Base-by-base conservation (phyloP, 202 grass and related monocot genomes). In the Musa balbisiana region DNA sequence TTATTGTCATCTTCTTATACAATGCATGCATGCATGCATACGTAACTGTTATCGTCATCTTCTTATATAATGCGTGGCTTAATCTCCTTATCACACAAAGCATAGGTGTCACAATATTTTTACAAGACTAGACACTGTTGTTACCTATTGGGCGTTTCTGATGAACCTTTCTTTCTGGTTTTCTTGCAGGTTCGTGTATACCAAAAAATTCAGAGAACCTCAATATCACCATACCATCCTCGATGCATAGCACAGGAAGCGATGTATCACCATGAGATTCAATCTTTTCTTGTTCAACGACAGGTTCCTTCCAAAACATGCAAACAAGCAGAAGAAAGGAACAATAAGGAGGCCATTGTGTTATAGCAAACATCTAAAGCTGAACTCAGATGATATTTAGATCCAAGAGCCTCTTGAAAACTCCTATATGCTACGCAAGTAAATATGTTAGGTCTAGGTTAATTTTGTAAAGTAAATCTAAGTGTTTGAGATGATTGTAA, bases 151-250 rank as follows among this genome's bases (percentile, higher is more conserved):
- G 62, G 27, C 55, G 75, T 55, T 82, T 89, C 72, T 84, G 86
- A 73, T 81, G 85, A 78, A 87, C 79, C 23, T 84, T 93, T 72
- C 80, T 91, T 67, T 76, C 52, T 67, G 55, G 71, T 83, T 88
- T 92, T 84, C 80, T 93, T 78, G 76, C 58, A 87, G 88, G 83
- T 53, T 89, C 94, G 67, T 89, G 86, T 22, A 79, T 76, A 75
- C 94, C 90, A 86, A 98, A 98, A 79, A 98, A 91, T 85, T 98
- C 94, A 81, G 94, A 89, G 82, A 98, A 98, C 77, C 69, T 98
- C 79, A 98, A 80, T 71, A 98, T 93, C 52, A 84, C 88, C 51
- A 64, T 79, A 51, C 90, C 94, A 83, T 91, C 85, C 68, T 98
- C 90, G 74, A 91, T 76, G 79, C 85, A 98, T 78, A 98, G 69